phyloP scores from a whole-genome alignment of 805 yeast species.

The Candida dajiaensis region DNA sequence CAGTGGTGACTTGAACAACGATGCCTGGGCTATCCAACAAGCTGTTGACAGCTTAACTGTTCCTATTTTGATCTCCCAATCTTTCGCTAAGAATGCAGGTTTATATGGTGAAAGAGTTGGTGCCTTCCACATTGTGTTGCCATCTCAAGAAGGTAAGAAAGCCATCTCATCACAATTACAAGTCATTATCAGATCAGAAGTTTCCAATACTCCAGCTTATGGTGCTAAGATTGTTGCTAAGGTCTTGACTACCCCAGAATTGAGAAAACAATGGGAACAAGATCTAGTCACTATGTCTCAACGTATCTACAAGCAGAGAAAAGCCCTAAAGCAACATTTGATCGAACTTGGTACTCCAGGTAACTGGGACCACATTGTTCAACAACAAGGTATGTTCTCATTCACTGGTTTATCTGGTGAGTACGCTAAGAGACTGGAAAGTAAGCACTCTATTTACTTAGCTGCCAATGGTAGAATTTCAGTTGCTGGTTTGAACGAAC shows the following conservation, averaged over 20 bases:
- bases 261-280: slow-evolving; percentile 72
- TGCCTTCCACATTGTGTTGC: slow-evolving; percentile 72
- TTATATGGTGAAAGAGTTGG: slow-evolving; percentile 98
- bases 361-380: slow-evolving; percentile 83
- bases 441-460: slow-evolving; percentile 75
- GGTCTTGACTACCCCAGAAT: slow-evolving; percentile 60
- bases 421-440: slow-evolving; percentile 72
- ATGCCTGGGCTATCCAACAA: slow-evolving; percentile 68
- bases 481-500: slow-evolving; percentile 84
- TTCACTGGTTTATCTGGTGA: slow-evolving; percentile 79
- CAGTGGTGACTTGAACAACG: slow-evolving; percentile 75
- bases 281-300: slow-evolving; percentile 85
- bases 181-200: slow-evolving; percentile 71
- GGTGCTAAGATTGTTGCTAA: slow-evolving; percentile 88
- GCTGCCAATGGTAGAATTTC: slow-evolving; percentile 85
- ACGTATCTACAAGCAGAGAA: slow-evolving; percentile 78
- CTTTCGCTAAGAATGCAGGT: slow-evolving; percentile 95
- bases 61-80: slow-evolving; percentile 81
- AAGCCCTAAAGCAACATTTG: slow-evolving; percentile 53
- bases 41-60: slow-evolving; percentile 46
- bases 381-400: slow-evolving; percentile 95
- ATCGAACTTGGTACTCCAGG: slow-evolving; percentile 74
- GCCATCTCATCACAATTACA: slow-evolving; percentile 75
- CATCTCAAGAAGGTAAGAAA: slow-evolving; percentile 35
- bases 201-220: slow-evolving; percentile 92